Evolutionary conservation across 2,329 filamentous ascomycete species (phyloP), one percentile per base, ranked within the genome.

Genomic region (Fusarium scirpi): DNA sequence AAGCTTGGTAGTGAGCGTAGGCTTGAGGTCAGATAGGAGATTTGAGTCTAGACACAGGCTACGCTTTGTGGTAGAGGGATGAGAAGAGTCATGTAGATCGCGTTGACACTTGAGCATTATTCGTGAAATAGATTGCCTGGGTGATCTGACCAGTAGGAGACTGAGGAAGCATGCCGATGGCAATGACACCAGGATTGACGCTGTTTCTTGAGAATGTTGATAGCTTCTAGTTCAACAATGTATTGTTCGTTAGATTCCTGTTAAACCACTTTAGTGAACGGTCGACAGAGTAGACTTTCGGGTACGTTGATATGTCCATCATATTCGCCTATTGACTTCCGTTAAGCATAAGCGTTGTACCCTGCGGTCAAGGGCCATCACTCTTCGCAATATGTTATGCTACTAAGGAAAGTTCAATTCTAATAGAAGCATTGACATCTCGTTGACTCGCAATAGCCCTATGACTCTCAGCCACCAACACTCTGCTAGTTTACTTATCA

Each of bases 81-180:
- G 15, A 3, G 7, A 4, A 52, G 49, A 52, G 34, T 52, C 49
- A 52, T 52, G 34, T 5, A 13, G 1, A 3, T 20, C 1, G 13
- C 1, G 1, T 12, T 13, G 5, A 2, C 9, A 5, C 0, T 18
- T 1, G 2, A 5, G 2, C 13, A 52, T 43, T 52, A 29, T 12
- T 41, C 49, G 13, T 22, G 7, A 11, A 5, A 9, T 10, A 9
- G 32, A n/a, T n/a, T n/a, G n/a, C n/a, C n/a, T n/a, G n/a, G n/a
- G 4, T 13, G 10, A 52, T 22, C 12, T 5, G 12, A 1, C 11
- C 16, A 10, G 20, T 49, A 4, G 7, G 8, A 8, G 15, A 2
- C 0, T 10, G 11, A 8, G 6, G 9, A 18, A 24, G 15, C 6
- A 38, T n/a, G 18, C 34, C 34, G 9, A 0, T 38, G 15, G 7